Conservation (phyloP, 2,329 filamentous ascomycete species). For the Bisporella sp. region DNA sequence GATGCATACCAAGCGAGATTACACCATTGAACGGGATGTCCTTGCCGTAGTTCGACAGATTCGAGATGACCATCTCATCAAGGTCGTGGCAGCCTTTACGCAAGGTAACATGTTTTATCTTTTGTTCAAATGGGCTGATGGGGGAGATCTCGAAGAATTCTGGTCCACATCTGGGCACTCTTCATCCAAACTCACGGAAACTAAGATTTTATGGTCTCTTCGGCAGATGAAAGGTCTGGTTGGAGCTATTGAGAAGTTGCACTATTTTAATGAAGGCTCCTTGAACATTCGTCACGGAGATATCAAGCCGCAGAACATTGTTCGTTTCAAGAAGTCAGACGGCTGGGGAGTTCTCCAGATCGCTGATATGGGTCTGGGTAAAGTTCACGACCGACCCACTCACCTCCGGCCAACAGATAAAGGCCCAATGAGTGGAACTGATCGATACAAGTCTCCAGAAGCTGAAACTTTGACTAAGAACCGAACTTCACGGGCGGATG, state of each 20-base stretch:
- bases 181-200: background rate
- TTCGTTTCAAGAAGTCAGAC: background rate
- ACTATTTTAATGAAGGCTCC: background rate
- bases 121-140: background rate
- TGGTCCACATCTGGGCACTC: background rate
- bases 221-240: background rate
- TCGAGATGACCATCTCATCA: background rate
- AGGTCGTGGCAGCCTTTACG: background rate
- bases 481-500: background rate
- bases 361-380: slow-evolving; percentile 4
- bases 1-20: background rate
- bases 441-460: slow-evolving; percentile 5
- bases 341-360: slow-evolving; percentile 1
- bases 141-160: background rate
- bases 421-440: background rate
- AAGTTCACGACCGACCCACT: background rate
- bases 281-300: background rate
- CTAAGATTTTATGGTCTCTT: background rate
- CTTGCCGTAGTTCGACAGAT: background rate
- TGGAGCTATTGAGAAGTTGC: background rate
- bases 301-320: background rate
- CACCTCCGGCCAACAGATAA: background rate
- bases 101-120: background rate
- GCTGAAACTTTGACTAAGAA: background rate
- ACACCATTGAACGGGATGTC: background rate